A percentile compares a stretch with the other conserved stretches of the same genome.
Conservation (phyloP, 1,139 yeast genomes). For the Debaryomycetaceae sp. region DNA sequence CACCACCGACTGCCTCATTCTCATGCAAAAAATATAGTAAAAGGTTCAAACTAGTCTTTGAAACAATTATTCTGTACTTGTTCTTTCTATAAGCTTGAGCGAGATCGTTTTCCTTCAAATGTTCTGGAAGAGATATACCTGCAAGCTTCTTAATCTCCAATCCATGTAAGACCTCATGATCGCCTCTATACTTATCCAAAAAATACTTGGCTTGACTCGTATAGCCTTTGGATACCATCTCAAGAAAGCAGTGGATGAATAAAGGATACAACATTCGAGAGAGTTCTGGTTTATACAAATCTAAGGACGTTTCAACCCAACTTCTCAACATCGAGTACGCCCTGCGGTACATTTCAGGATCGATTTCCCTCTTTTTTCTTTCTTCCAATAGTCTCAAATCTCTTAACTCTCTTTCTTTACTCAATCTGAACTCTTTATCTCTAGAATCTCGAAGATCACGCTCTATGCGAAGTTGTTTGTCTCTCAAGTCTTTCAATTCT, state of each 20-base stretch:
- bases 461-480: conserved; percentile 32
- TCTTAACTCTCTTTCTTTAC: conserved; percentile 41
- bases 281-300: conserved; percentile 86
- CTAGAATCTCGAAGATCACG: conserved; percentile 37
- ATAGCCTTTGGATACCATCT: conserved; percentile 63
- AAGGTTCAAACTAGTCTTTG: conserved; percentile 82
- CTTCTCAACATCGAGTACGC: conserved; percentile 78
- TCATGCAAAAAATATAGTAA: conserved; percentile 85
- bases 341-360: conserved; percentile 68
- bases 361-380: conserved; percentile 40
- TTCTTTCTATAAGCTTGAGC: conserved; percentile 72
- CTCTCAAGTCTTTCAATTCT: conserved; percentile 42
- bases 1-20: conserved; percentile 90
- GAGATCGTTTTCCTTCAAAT: conserved; percentile 75
- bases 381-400: conserved; percentile 40
- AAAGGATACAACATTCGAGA: conserved; percentile 82
- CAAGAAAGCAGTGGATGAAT: conserved; percentile 83
- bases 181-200: conserved; percentile 69
- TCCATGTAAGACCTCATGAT: conserved; percentile 74
- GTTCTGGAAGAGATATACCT: conserved; percentile 76
- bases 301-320: conserved; percentile 92
- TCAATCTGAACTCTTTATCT: conserved; percentile 38
- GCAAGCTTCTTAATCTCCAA: conserved; percentile 70
- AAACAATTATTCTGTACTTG: conserved; percentile 71
- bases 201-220: conserved; percentile 65